These are phyloP conservation scores for Termitomyces sp. DNA, from an alignment of 768 basidiomycete species.

Conservation along the genomic window DNA sequence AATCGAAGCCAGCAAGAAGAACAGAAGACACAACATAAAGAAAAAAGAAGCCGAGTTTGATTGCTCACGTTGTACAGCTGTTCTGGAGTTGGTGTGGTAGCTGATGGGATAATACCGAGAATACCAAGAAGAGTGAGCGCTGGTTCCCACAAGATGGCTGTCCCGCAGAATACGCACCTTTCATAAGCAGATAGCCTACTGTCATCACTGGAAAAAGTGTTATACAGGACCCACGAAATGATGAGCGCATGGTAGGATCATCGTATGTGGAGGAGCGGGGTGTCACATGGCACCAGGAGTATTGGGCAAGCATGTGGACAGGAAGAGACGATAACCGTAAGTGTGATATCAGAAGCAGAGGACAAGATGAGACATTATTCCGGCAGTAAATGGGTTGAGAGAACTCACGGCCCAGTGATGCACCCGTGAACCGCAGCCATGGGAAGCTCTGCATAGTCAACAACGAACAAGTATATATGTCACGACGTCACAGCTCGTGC, in stretches of 20 bases:
- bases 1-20: constrained; percentile 8
- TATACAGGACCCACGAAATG: background rate
- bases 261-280: background rate
- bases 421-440: constrained; percentile 48
- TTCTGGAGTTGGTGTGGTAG: constrained; percentile 48
- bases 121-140: constrained; percentile 11
- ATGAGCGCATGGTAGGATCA: constrained; percentile 6
- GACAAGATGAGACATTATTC: constrained; percentile 6
- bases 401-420: constrained; percentile 46
- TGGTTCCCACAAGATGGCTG: background rate
- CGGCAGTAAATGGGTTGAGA: constrained; percentile 3
- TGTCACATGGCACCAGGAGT: constrained; percentile 6
- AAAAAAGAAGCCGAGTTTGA: constrained; percentile 10
- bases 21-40: background rate
- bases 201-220: constrained; percentile 39
- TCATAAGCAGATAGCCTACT: constrained; percentile 56
- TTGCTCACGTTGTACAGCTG: constrained; percentile 46
- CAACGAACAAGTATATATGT: background rate
- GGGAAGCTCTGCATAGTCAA: constrained; percentile 46
- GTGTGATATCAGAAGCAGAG: constrained; percentile 2
- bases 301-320: background rate
- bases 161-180: constrained; percentile 35
- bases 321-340: constrained; percentile 4
- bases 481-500: background rate
- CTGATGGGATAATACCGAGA: constrained; percentile 22